Evolutionary conservation across 2,329 filamentous ascomycete species (phyloP).

Genomic region (Falciphora oryzae): DNA sequence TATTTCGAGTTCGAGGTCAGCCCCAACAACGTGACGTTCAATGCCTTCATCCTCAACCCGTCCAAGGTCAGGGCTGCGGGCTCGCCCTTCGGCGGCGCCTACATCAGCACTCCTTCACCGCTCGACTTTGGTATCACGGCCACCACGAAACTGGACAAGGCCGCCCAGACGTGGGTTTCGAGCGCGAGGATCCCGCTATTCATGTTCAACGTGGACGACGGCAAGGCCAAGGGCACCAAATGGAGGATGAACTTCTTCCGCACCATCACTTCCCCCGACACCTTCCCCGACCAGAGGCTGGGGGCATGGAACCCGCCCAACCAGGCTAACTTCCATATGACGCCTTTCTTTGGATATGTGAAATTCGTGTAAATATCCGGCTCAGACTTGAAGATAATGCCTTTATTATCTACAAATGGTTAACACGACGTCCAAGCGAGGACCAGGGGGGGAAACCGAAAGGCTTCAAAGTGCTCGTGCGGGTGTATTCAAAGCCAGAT

Average conservation of each 20-base stretch:
- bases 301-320: constrained; percentile 42
- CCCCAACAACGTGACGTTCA: constrained; percentile 46
- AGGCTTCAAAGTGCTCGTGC: no score
- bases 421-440: no score
- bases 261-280: constrained; percentile 35
- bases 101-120: neutral
- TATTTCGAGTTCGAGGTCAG: constrained; percentile 47
- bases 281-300: constrained; percentile 36
- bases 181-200: constrained; percentile 37
- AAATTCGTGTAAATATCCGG: constrained; percentile 23
- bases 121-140: constrained; percentile 21
- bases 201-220: constrained; percentile 42
- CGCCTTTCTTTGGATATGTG: constrained; percentile 37
- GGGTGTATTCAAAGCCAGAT: no score
- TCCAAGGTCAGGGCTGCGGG: constrained; percentile 35
- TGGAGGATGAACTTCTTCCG: constrained; percentile 51
- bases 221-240: constrained; percentile 34
- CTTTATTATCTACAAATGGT: no score
- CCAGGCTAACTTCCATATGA: constrained; percentile 42
- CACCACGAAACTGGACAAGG: constrained; percentile 32
- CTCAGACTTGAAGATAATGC: no score
- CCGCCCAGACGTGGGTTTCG: constrained; percentile 34
- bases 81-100: constrained; percentile 32
- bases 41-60: constrained; percentile 46
- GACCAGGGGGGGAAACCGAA: no score